Conservation (phyloP, 768 basidiomycete species). For the Amanita brunnescens region DNA sequence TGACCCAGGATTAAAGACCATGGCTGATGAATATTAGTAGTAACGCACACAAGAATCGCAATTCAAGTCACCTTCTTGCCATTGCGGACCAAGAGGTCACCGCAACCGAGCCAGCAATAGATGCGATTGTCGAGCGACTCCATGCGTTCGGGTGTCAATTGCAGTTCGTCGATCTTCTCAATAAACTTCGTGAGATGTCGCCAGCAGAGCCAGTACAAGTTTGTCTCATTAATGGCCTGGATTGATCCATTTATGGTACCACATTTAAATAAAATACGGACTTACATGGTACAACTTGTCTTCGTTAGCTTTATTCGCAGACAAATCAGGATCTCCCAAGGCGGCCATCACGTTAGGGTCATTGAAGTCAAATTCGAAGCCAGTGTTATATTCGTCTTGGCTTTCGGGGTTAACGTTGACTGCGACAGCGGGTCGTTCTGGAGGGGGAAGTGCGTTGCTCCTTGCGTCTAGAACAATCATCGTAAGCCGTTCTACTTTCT, state of each 20-base stretch:
- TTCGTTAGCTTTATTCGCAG: constrained; percentile 35
- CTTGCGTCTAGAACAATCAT: constrained; percentile 56
- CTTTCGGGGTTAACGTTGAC: constrained; percentile 47
- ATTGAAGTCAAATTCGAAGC: constrained; percentile 44
- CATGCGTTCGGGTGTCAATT: not conserved
- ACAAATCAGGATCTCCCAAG: constrained; percentile 28
- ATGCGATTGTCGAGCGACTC: constrained; percentile 45
- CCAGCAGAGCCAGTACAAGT: constrained; percentile 26
- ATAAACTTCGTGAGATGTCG: constrained; percentile 14
- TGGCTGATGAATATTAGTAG: constrained; percentile 30
- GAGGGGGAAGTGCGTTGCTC: constrained; percentile 35
- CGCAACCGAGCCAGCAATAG: constrained; percentile 69
- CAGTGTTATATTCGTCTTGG: constrained; percentile 62
- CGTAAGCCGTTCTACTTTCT: constrained; percentile 50
- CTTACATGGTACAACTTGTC: constrained; percentile 41
- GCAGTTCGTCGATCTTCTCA: not conserved
- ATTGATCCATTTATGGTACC: constrained; percentile 1
- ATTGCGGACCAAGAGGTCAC: constrained; percentile 42
- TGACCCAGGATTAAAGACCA: constrained; percentile 53
- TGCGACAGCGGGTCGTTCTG: constrained; percentile 23
- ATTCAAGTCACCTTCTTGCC: constrained; percentile 17
- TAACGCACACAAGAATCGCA: not conserved
- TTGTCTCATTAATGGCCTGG: constrained; percentile 12
- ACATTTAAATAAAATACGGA: not conserved
- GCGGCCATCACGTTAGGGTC: constrained; percentile 54